Conservation (phyloP, 495 filamentous ascomycete species). For the Penicillium daleae region DNA sequence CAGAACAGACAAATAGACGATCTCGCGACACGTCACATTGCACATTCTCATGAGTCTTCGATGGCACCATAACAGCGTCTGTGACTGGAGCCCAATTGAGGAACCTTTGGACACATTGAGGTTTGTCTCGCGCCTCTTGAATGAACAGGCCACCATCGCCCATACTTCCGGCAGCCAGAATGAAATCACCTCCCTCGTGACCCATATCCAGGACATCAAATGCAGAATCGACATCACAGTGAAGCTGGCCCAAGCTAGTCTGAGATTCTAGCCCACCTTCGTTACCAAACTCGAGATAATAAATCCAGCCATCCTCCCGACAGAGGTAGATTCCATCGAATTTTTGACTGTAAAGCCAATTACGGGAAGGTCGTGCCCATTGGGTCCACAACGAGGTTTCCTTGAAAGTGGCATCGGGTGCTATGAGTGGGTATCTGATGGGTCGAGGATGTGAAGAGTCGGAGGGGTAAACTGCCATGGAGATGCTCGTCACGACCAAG, state of each 20-base stretch:
- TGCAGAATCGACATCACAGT: slow-evolving; percentile 50
- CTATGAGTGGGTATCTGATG: slow-evolving; percentile 38
- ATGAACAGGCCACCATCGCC: slow-evolving; percentile 80
- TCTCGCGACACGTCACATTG: slow-evolving; percentile 30
- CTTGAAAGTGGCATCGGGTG: slow-evolving; percentile 32
- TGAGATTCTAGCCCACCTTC: slow-evolving; percentile 43
- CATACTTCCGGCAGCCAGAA: slow-evolving; percentile 79
- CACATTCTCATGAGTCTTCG: slow-evolving; percentile 21
- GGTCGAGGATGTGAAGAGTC: slow-evolving; percentile 45
- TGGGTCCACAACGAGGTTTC: slow-evolving; percentile 51
- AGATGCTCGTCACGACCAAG: slow-evolving; percentile 60
- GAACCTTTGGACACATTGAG: slow-evolving; percentile 60
- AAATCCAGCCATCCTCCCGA: slow-evolving; percentile 77
- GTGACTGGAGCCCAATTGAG: slow-evolving; percentile 83
- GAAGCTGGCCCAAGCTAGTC: slow-evolving; percentile 43
- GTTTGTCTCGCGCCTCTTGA: slow-evolving; percentile 57
- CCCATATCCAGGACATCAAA: slow-evolving; percentile 53
- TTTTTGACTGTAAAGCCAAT: slow-evolving; percentile 56
- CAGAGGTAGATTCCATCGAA: slow-evolving; percentile 78
- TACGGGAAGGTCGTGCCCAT: slow-evolving; percentile 75
- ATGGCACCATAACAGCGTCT: slow-evolving; percentile 63
- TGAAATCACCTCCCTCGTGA: slow-evolving; percentile 66
- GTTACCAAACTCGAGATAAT: slow-evolving; percentile 64
- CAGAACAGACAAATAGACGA: slow-evolving; percentile 47
- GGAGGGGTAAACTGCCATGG: slow-evolving; percentile 61